A percentile compares a stretch with the other conserved stretches of the same genome.
phyloP scores from a whole-genome alignment of 345 rosid genomes.

The Turritis glabra region DNA sequence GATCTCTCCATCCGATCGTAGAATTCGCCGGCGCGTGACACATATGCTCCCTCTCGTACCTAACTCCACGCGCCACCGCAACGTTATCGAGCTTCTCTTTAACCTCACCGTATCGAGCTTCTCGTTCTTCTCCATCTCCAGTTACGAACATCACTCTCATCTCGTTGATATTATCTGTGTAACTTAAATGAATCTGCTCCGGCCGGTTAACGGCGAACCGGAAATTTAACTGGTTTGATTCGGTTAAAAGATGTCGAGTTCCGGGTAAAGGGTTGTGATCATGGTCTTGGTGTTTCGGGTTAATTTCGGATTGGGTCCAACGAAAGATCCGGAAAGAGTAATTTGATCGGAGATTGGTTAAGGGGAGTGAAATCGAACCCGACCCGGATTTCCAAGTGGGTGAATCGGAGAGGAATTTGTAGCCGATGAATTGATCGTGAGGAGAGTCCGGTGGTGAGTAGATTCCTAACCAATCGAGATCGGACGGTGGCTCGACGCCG shows the following conservation, averaged over 20 bases:
- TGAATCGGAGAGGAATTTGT: constrained; percentile 66
- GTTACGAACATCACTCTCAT: constrained; percentile 87
- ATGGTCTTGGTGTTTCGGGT: constrained; percentile 60
- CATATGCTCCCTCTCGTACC: constrained; percentile 79
- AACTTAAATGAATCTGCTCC: constrained; percentile 82
- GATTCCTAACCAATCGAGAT: constrained; percentile 86
- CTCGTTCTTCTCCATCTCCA: constrained; percentile 62
- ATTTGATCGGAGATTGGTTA: constrained; percentile 71
- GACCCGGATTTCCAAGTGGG: constrained; percentile 66
- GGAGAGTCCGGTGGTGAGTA: constrained; percentile 81
- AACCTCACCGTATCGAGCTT: constrained; percentile 61
- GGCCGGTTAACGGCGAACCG: constrained; percentile 47
- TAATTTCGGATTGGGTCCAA: constrained; percentile 70
- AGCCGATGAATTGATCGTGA: constrained; percentile 71
- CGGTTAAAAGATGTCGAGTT: constrained; percentile 55
- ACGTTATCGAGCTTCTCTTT: constrained; percentile 44
- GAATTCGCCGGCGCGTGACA: constrained; percentile 82
- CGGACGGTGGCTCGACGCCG: constrained; percentile 68
- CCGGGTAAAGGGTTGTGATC: constrained; percentile 86
- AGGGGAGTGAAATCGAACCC: constrained; percentile 68
- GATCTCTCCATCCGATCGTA: constrained; percentile 89
- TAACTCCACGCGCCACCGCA: constrained; percentile 53
- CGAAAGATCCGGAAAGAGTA: constrained; percentile 93
- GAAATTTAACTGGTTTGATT: constrained; percentile 52
- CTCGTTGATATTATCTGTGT: constrained; percentile 59